Base-by-base conservation (phyloP, 805 yeast genomes). In the Isabelozyma pseudorhagii region DNA sequence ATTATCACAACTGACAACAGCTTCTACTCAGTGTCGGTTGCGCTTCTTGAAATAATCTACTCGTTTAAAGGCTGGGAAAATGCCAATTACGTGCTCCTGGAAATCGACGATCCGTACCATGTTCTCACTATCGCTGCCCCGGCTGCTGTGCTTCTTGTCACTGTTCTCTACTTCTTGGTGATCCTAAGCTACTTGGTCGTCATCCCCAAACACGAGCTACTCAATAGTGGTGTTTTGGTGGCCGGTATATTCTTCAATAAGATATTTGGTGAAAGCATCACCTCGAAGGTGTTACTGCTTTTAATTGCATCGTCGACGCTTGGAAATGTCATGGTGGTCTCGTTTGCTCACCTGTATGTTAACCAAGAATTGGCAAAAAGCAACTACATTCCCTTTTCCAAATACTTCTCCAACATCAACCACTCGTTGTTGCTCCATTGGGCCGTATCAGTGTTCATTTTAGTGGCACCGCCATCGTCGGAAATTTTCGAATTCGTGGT, bases 31-130 rank as follows among this genome's bases (percentile, higher is more conserved):
- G 59, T 77, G 6, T 74, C 87, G 1, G 82, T 82, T 38, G 87
- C 84, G 0, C 59, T 83, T 34, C 60, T 83, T 38, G 80, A 84
- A 45, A 77, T 84, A 21, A 79, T 84, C 11, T 83, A 82, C 58
- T 81, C 87, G 0, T 83, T 82, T 63, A 79, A 83, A 51, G 89
- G 89, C 5, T 83, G 88, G 87, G 88, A 84, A 54, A 83, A 83
- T 54, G 84, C 84, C 41, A 84, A 84, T 58, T 78, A 81, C 54
- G 89, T 83, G 0, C 64, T 83, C 46, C 76, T 78, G 51, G 88
- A 83, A 55, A 75, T 83, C 41, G 70, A 72, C 14, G 72, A 82
- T 54, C 89, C 89, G 0, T 73, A 74, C 41, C 72, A 75, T 31
- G 83, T 85, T 0, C 69, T 83, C 47, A 75, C 78, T n/a, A 66